phyloP scores from a whole-genome alignment of 83 land plant species.

The Picea abies region DNA sequence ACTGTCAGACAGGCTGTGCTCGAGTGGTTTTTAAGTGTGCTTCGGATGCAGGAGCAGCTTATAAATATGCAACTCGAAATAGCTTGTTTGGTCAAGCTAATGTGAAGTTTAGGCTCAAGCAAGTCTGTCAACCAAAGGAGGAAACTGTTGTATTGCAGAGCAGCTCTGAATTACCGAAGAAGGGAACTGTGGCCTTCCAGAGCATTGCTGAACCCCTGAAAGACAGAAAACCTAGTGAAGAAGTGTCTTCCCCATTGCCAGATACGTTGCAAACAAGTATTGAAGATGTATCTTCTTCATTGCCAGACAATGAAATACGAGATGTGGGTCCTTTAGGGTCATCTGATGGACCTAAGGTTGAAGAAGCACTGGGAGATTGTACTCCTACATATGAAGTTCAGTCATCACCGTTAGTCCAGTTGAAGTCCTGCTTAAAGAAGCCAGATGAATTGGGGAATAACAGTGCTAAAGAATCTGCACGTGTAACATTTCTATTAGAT shows the following conservation, averaged over 20 bases:
- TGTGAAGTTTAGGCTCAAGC: conserved; percentile 16
- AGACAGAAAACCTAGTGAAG: conserved; percentile 3
- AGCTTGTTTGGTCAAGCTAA: conserved; percentile 35
- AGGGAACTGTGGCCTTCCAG: conserved; percentile 17
- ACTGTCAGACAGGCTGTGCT: conserved; percentile 32
- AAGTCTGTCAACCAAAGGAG: background rate
- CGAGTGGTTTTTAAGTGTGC: conserved; percentile 42
- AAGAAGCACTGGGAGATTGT: background rate
- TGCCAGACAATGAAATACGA: background rate
- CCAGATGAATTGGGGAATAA: conserved; percentile 26
- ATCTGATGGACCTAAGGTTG: conserved; percentile 13
- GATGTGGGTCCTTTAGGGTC: background rate
- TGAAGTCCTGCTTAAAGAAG: conserved; percentile 56
- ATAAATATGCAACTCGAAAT: conserved; percentile 22
- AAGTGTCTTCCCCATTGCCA: conserved; percentile 4
- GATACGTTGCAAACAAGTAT: conserved; percentile 10
- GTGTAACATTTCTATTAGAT: conserved; percentile 52
- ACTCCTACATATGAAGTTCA: background rate
- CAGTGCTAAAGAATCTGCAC: conserved; percentile 20
- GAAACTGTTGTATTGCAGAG: background rate
- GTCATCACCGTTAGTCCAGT: conserved; percentile 23
- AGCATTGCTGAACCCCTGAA: background rate
- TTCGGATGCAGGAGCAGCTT: conserved; percentile 41
- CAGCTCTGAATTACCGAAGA: background rate
- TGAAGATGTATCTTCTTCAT: background rate